Evolutionary conservation across 2,329 filamentous ascomycete species (phyloP), one percentile per base, ranked within the genome.

Genomic region (Beauveria scarabaeidicola): DNA sequence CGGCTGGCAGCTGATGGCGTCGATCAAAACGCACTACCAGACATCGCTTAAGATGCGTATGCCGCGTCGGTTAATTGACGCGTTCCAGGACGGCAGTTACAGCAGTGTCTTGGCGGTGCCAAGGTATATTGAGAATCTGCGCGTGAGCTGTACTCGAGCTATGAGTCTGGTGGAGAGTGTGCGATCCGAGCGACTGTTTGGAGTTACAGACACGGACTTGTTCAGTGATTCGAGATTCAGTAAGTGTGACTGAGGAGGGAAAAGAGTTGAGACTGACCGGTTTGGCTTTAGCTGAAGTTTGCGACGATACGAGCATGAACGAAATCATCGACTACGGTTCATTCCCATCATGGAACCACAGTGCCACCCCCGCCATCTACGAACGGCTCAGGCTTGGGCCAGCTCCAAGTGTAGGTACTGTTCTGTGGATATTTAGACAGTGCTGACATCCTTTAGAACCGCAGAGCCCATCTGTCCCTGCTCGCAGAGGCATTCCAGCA

Each of bases 121-220:
- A 0, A 63, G 71, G 11, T 78, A 77, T 52, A 76, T 77, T 15
- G 70, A 76, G 21, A 68, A 70, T 2, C 70, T 83, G 38, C 71
- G 77, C 13, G 70, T 69, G 32, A 83, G 82, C 64, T 81, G 78
- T 59, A 83, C 80, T 0, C 67, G 81, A 9, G 75, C 74, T 9
- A 78, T 83, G 75, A 75, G 80, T 10, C 66, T 80, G 1, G 70
- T 82, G 0, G 82, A 85, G 64, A 77, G 80, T 60, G 70, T 75
- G 3, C 75, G 80, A 38, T 77, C 77, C 0, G 70, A 74, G 10
- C 72, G 81, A 27, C 67, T 77, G 3, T 70, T 78, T 5, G 75
- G 75, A 0, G 72, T 73, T 2, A 72, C 72, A 29, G 66, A 72
- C 2, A 73, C 75, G 0, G 72, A 76, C 2, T 68, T 81, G 1